Evolutionary conservation across 2,329 filamentous ascomycete species (phyloP).

Genomic region (Drechslerella dactyloides): DNA sequence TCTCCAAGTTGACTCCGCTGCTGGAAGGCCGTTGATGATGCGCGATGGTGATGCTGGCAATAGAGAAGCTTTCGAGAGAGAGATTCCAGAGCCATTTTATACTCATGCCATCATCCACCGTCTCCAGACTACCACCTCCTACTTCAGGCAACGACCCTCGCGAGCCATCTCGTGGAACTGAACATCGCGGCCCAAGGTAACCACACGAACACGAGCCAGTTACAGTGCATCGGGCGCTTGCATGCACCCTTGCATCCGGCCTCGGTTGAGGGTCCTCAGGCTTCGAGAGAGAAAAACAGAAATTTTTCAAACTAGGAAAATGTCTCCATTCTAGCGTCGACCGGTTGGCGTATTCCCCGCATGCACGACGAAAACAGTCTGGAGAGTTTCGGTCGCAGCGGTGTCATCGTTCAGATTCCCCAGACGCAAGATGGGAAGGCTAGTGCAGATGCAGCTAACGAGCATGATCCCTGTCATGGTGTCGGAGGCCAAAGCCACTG

Average conservation of each 20-base stretch:
- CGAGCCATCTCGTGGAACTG: slow-evolving; percentile 18
- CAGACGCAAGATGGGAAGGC: slow-evolving; percentile 41
- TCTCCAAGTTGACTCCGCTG: background rate
- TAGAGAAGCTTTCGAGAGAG: slow-evolving; percentile 12
- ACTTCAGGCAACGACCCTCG: slow-evolving; percentile 24
- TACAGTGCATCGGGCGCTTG: background rate
- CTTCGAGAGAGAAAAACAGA: too few relatives aligned
- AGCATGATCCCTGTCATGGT: slow-evolving; percentile 7
- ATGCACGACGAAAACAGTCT: slow-evolving; percentile 17
- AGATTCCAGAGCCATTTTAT: slow-evolving; percentile 36
- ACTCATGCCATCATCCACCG: slow-evolving; percentile 14
- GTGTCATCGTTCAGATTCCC: slow-evolving; percentile 24
- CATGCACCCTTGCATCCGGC: slow-evolving; percentile 4
- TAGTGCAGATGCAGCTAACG: slow-evolving; percentile 1
- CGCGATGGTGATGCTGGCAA: slow-evolving; percentile 25
- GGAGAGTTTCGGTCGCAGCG: slow-evolving; percentile 20
- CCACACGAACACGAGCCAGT: slow-evolving; percentile 5
- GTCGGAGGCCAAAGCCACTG: slow-evolving; percentile 19
- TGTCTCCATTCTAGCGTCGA: too few relatives aligned
- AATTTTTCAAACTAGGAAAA: too few relatives aligned
- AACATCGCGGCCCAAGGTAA: slow-evolving; percentile 11
- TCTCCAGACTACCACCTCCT: slow-evolving; percentile 44
- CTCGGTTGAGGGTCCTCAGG: background rate
- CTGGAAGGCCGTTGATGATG: slow-evolving; percentile 21
- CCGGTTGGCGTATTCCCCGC: slow-evolving; percentile 24